phyloP scores from a whole-genome alignment of 768 basidiomycete species.

The Tylopilus sp. region DNA sequence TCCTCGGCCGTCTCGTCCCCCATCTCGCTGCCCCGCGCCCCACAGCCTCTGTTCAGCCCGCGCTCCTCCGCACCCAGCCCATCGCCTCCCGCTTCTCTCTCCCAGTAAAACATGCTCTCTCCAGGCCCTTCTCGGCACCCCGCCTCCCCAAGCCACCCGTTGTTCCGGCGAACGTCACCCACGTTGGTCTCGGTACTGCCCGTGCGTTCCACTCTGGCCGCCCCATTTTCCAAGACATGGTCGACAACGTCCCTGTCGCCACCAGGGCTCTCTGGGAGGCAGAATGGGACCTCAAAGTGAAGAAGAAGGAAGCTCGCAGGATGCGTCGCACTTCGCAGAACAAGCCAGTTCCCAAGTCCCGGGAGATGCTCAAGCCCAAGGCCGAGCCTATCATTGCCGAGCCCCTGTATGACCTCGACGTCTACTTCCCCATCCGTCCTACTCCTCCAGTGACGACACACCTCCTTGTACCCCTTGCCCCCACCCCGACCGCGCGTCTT shows the following conservation, averaged over 20 bases:
- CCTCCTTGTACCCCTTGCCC: conserved; percentile 74
- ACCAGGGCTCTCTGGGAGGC: conserved; percentile 72
- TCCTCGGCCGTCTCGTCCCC: conserved; percentile 53
- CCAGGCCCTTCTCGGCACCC: conserved; percentile 40
- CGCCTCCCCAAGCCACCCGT: conserved; percentile 56
- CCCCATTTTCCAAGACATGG: conserved; percentile 76
- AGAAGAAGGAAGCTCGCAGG: conserved; percentile 38
- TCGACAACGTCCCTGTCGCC: conserved; percentile 76
- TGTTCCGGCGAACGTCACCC: conserved; percentile 49
- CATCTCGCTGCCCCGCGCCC: conserved; percentile 56
- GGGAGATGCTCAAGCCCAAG: conserved; percentile 30
- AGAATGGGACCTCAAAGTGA: conserved; percentile 60
- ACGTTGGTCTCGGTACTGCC: conserved; percentile 74
- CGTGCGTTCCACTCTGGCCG: conserved; percentile 72
- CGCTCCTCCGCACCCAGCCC: conserved; percentile 12
- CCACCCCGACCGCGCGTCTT: conserved; percentile 63
- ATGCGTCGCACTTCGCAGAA: conserved; percentile 23
- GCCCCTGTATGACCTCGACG: conserved; percentile 39
- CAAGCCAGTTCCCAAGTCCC: conserved; percentile 17
- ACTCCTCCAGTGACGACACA: conserved; percentile 51
- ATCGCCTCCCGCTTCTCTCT: conserved; percentile 49
- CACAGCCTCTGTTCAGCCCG: conserved; percentile 4
- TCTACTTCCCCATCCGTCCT: conserved; percentile 52
- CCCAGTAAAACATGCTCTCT: conserved; percentile 50
- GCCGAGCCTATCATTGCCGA: conserved; percentile 4